Percentiles rank a stretch among this genome's conserved stretches.
Conservation (phyloP, 192 early-diverging fungal genomes). For the Coemansia brasiliensis region DNA sequence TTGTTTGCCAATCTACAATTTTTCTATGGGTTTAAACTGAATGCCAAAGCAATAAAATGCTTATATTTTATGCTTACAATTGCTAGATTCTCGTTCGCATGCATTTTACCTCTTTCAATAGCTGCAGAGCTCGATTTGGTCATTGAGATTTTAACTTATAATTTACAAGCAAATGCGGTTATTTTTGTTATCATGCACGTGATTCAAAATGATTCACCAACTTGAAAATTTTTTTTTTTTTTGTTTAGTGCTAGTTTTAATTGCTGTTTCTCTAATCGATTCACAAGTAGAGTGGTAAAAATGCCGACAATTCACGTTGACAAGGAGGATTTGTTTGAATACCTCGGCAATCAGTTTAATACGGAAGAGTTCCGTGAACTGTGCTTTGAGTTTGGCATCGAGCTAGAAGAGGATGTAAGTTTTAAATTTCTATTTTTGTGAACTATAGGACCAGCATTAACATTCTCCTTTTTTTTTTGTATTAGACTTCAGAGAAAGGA, state of each 20-base stretch:
- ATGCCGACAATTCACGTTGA: conserved; percentile 98
- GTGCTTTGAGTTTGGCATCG: conserved; percentile 98
- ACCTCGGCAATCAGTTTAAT: conserved; percentile 74
- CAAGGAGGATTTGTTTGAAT: conserved; percentile 80
- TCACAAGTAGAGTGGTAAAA: not conserved
- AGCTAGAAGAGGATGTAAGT: conserved; percentile 93
- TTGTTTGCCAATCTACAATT: conserved; percentile 59
- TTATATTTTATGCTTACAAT: conserved; percentile 35
- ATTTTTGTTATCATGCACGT: not conserved
- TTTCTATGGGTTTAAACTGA: not conserved
- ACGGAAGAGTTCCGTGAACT: conserved; percentile 91
- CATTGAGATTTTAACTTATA: not conserved
- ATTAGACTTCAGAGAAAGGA: conserved; percentile 42
- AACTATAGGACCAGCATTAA: not conserved
- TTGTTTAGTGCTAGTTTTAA: conserved; percentile 1
- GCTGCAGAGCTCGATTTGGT: not conserved
- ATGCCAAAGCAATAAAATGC: not conserved
- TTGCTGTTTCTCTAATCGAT: conserved; percentile 1
- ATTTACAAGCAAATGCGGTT: not conserved
- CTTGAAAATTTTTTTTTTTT: conserved; percentile 12
- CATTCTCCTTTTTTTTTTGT: not conserved
- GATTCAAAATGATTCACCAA: conserved; percentile 23
- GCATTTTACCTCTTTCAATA: conserved; percentile 15
- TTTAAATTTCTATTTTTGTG: not conserved
- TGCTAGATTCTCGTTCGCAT: conserved; percentile 40